Evolutionary conservation across 2,329 filamentous ascomycete genomes (phyloP).

Genomic region (Clarireedia monteithiana): DNA sequence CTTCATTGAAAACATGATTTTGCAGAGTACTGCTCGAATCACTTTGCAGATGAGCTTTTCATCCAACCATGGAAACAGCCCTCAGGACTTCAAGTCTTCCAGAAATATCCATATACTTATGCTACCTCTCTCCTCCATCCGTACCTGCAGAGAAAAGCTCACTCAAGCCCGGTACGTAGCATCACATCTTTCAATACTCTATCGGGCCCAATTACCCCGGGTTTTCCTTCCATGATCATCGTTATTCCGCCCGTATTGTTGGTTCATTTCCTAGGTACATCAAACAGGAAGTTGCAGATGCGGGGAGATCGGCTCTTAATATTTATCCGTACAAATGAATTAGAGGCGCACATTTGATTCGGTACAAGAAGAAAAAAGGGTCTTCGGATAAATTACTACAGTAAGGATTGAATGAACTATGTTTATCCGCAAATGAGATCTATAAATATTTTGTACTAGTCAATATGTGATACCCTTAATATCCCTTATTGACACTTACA

Average conservation of each 20-base stretch:
- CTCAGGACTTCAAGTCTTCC: neutral
- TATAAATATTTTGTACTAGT: too few relatives aligned
- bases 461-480: too few relatives aligned
- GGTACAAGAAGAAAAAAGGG: neutral
- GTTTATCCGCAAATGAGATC: too few relatives aligned
- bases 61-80: too few relatives aligned
- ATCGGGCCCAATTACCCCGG: conserved; percentile 1
- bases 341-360: too few relatives aligned
- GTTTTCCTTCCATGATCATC: neutral
- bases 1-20: neutral
- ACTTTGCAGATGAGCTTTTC: neutral
- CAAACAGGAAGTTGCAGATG: neutral
- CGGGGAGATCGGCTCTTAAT: neutral
- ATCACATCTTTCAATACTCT: neutral
- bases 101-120: neutral
- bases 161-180: neutral
- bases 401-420: too few relatives aligned
- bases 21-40: neutral
- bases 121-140: neutral
- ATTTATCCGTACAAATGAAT: conserved; percentile 3
- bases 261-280: neutral
- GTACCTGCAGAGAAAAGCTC: neutral
- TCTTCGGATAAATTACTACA: neutral
- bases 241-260: neutral
- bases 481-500: too few relatives aligned